Evolutionary conservation across 176 grass and related monocot genomes (phyloP), one percentile per base, ranked within the genome.

Genomic region (Musa troglodytarum): DNA sequence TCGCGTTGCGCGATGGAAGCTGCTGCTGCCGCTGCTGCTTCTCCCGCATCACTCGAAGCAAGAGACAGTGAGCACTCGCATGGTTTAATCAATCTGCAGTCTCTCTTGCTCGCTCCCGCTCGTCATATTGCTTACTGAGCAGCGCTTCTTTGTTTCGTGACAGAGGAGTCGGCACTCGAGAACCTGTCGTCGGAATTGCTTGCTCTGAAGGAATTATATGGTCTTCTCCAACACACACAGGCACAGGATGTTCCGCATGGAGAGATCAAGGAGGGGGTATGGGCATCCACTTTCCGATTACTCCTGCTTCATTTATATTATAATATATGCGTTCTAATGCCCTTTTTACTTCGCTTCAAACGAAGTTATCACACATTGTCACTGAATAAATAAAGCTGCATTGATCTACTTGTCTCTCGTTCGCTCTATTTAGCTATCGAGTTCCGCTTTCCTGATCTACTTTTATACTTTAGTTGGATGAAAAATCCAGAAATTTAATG

Each of bases 121-220:
- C 4, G 34, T 43, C 4, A 43, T 43, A 43, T 6, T 43, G 34
- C 34, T 43, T 43, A 43, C 34, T 43, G 4, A 43, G 3, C 3
- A 5, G 4, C 34, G 34, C 34, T 43, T 43, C 34, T 43, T 43
- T 43, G 34, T 43, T 43, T 43, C 34, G 25, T 49, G 72, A 12
- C 24, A 81, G 88, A 85, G 12, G 79, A 69, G 22, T 7, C n/a
- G 28, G 80, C 61, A 25, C 76, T 81, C 23, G 76, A 85, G 26
- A 49, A 88, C 58, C 58, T 88, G 2, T 17, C 59, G 53, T 83
- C 86, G 53, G 87, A 96, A 81, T 54, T 96, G 11, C 24, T 83
- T 29, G 82, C 81, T 21, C 65, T 96, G 23, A 86, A 86, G 79
- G 85, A 63, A 11, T 82, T 96, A 13, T 92, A 92, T 1, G 78